Evolutionary conservation across 768 basidiomycete species (phyloP), one percentile per base, ranked within the genome.

Genomic region (Cystobasidium tubakii): DNA sequence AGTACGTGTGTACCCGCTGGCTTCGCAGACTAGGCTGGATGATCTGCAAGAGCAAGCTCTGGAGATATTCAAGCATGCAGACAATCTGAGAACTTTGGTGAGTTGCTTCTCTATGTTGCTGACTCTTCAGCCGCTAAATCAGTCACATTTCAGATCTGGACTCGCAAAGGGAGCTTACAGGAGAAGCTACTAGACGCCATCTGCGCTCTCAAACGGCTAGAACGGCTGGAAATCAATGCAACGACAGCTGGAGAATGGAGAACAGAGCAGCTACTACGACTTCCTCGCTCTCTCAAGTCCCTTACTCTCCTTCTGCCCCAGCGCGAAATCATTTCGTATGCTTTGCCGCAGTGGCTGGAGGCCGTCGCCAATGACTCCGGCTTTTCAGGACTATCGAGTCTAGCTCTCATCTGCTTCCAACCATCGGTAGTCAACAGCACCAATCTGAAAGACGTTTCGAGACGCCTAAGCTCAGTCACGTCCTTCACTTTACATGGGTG

Each of bases 211-310:
- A 4, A 39, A 7, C 15, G 29, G 13, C 67, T 70, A 10, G 67
- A 70, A 42, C 31, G 33, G 25, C 67, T 70, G 23, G 67, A 70
- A 27, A 44, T 70, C 25, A 70, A 70, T 70, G 67, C 46, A 12
- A 54, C 67, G 7, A 39, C 44, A 13, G 67, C 46, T 17, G 44
- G 46, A 27, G 67, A 53, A 54, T 70, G 67, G 67, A 29, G 25
- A 10, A 25, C 67, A 2, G 53, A 33, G 13, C 67, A 70, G 23
- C 12, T 70, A 17, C 67, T 55, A 6, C 29, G 4, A 34, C 67
- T 70, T 3, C 67, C 67, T 9, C 44, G 19, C 7, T n/a, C 46
- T 2, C 44, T 70, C 46, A 53, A 55, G 50, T 21, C 19, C 17
- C 23, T 70, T 6, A 33, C 53, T 6, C 44, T 70, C 3, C 67